Evolutionary conservation across 257 asterid species (phyloP), one percentile per base, ranked within the genome.

Genomic region (Schizonepeta tenuifolia): DNA sequence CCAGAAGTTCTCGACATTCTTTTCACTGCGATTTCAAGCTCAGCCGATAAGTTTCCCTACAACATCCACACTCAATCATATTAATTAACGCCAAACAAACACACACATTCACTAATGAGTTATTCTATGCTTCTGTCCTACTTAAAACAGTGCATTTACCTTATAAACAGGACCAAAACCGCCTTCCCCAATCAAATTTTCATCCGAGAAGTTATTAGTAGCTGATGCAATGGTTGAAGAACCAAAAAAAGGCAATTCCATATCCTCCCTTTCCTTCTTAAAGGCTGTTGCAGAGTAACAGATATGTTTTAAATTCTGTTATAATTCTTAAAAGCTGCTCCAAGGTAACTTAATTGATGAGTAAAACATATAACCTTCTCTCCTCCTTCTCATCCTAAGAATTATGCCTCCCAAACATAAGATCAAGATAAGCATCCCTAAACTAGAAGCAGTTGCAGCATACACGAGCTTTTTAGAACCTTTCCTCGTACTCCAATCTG

Each of bases 161-260:
- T 75, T 80, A 68, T 82, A 85, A 61, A 82, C 87, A 3, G 82
- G 76, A 46, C 87, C 87, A 44, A 85, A 85, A 67, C 87, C 87
- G 8, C 87, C 87, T 75, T 85, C 76, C 7, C 89, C 89, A 9
- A 82, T 74, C 75, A 78, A 46, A 14, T 78, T 75, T 56, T 72
- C 41, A 7, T 6, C 10, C 8, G 87, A 78, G 53, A 85, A 85
- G 64, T 73, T 68, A 24, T 76, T 55, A 20, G 89, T 85, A 59
- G 85, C 84, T 51, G 76, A 46, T 6, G 79, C 75, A 53, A 85
- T 67, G 55, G 82, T 76, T 63, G 68, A 49, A 41, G 70, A 67
- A 56, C 67, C 80, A 63, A 72, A 80, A 11, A 80, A 53, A 50
- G 89, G 85, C 35, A 85, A 60, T 15, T 80, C 85, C 3, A 66